Percentiles rank a stretch among this genome's conserved stretches.
These are phyloP conservation scores for Carex arenaria DNA, from an alignment of 202 grass and related monocot species.

Conservation along the genomic window DNA sequence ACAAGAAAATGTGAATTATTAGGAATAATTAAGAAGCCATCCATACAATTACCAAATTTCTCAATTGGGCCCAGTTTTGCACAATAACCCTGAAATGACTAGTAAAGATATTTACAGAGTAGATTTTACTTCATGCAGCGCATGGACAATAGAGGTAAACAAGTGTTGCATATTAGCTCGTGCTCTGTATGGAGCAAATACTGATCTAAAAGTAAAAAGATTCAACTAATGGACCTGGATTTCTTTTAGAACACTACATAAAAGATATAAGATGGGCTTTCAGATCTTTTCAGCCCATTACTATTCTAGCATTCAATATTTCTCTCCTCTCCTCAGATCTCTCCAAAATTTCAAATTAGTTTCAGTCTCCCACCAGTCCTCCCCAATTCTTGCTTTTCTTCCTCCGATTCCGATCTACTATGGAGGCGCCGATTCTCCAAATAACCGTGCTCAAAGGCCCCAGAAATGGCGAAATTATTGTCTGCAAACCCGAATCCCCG, in stretches of 20 bases:
- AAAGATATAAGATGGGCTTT: background rate
- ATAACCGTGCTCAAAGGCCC: slow-evolving; percentile 65
- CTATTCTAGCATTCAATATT: background rate
- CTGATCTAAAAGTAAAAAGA: too few relatives aligned
- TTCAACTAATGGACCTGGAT: background rate
- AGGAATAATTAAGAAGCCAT: too few relatives aligned
- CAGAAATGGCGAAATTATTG: slow-evolving; percentile 37
- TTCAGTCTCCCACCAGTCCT: background rate
- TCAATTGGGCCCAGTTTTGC: too few relatives aligned
- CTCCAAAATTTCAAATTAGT: background rate
- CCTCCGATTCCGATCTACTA: slow-evolving; percentile 15
- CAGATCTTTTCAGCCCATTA: background rate
- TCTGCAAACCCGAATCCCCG: slow-evolving; percentile 23
- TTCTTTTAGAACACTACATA: background rate
- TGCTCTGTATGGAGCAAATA: too few relatives aligned
- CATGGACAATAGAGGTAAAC: too few relatives aligned
- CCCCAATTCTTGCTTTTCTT: background rate
- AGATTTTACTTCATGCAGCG: too few relatives aligned
- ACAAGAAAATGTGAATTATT: too few relatives aligned
- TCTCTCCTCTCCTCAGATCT: background rate
- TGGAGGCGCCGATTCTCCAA: slow-evolving; percentile 40
- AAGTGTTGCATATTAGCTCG: too few relatives aligned
- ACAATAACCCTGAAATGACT: too few relatives aligned
- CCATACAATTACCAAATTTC: too few relatives aligned
- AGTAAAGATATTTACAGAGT: too few relatives aligned